phyloP scores from a whole-genome alignment of 352 stramenopile species.

The Pythium plurisporium region DNA sequence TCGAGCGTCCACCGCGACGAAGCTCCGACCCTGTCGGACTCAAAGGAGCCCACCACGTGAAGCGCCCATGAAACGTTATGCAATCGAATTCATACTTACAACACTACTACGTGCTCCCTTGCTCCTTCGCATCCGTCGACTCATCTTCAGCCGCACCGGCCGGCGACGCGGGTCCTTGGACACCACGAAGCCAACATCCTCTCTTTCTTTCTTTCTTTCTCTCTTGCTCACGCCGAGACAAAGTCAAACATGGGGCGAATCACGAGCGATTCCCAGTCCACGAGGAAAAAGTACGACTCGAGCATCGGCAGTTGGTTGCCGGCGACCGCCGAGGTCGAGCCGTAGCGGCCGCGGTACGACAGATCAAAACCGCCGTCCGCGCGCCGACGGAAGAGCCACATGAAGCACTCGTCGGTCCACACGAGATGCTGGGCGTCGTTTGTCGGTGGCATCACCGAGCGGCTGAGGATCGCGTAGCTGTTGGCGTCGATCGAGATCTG shows the following conservation, averaged over 20 bases:
- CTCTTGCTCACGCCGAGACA: constrained; percentile 3
- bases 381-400: constrained; percentile 74
- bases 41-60: background rate
- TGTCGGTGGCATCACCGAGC: constrained; percentile 70
- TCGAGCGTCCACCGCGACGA: background rate
- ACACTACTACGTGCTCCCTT: background rate
- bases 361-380: constrained; percentile 62
- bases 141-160: background rate
- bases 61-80: background rate
- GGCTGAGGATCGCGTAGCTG: constrained; percentile 78
- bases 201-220: background rate
- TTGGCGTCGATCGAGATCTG: constrained; percentile 81
- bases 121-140: background rate
- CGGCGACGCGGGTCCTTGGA: too few species aligned
- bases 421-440: constrained; percentile 82
- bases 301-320: constrained; percentile 82
- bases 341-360: constrained; percentile 75
- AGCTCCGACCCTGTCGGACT: constrained; percentile 7
- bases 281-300: constrained; percentile 81
- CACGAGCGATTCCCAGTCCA: constrained; percentile 82
- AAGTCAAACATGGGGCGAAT: constrained; percentile 81
- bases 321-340: constrained; percentile 74
- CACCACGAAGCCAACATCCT: background rate
- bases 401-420: constrained; percentile 86
- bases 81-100: constrained; percentile 3